Conservation (phyloP, 2,329 filamentous ascomycete species). For the Aureobasidium sp. region DNA sequence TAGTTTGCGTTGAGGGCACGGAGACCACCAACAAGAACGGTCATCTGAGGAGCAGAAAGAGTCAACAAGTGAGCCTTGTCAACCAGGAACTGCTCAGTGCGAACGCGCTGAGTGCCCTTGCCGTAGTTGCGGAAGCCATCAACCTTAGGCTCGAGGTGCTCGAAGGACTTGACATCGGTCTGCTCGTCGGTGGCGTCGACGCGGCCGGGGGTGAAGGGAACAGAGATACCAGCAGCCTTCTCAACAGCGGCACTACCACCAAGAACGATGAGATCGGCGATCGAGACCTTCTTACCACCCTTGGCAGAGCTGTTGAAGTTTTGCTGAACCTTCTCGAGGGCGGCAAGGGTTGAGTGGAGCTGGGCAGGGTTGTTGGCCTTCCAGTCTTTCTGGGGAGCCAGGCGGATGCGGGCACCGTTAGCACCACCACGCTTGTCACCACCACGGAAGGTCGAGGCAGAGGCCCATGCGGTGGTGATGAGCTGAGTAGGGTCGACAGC, state of each 20-base stretch:
- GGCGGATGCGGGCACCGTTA: conserved; percentile 71
- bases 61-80: conserved; percentile 66
- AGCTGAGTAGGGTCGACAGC: conserved; percentile 56
- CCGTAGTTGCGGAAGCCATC: conserved; percentile 80
- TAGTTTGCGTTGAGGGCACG: conserved; percentile 64
- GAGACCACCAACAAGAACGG: conserved; percentile 64
- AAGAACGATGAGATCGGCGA: conserved; percentile 74
- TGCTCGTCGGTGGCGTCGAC: conserved; percentile 64
- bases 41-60: conserved; percentile 63
- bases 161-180: conserved; percentile 60
- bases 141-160: conserved; percentile 59
- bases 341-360: conserved; percentile 54
- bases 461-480: conserved; percentile 60
- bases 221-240: conserved; percentile 58
- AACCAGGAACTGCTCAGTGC: conserved; percentile 62
- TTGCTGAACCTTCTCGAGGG: conserved; percentile 58
- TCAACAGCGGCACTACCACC: conserved; percentile 65
- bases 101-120: conserved; percentile 52
- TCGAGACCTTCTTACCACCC: conserved; percentile 62
- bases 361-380: conserved; percentile 65
- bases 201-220: conserved; percentile 68
- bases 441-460: conserved; percentile 65
- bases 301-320: conserved; percentile 52
- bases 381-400: conserved; percentile 66
- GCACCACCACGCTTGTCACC: conserved; percentile 77